Conservation (phyloP, 192 early-diverging fungal species). For the Podochytrium sp. region DNA sequence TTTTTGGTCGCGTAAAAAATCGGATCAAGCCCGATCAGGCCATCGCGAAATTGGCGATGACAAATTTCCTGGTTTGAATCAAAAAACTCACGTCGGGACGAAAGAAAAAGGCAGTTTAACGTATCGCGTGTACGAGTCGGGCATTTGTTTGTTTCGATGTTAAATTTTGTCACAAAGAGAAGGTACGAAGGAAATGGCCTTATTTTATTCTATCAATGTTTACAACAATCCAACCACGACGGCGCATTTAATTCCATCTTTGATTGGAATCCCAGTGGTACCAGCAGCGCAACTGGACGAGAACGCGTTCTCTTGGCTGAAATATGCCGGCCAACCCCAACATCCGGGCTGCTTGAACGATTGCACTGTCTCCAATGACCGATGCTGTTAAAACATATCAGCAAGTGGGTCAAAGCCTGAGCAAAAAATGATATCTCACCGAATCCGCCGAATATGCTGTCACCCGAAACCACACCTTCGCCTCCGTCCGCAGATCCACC, state of each 20-base stretch:
- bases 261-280: too few relatives aligned
- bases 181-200: too few relatives aligned
- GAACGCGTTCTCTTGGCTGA: not conserved
- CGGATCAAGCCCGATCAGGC: too few relatives aligned
- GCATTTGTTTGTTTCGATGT: too few relatives aligned
- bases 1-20: too few relatives aligned
- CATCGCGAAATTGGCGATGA: too few relatives aligned
- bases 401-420: not conserved
- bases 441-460: conserved; percentile 35
- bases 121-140: too few relatives aligned
- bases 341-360: not conserved
- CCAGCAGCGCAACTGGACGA: not conserved
- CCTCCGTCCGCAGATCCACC: conserved; percentile 31
- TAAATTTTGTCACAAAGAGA: too few relatives aligned
- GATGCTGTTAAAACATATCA: not conserved
- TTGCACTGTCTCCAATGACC: not conserved
- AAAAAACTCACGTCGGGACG: too few relatives aligned
- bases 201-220: too few relatives aligned
- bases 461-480: conserved; percentile 40
- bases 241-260: not conserved
- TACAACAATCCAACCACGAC: not conserved
- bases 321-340: not conserved
- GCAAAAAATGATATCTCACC: not conserved
- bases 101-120: too few relatives aligned
- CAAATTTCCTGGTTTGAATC: not conserved